Percentiles rank a stretch among this genome's conserved stretches.
phyloP scores from a whole-genome alignment of 306 rosid genomes.

The Luffa aegyptiaca region DNA sequence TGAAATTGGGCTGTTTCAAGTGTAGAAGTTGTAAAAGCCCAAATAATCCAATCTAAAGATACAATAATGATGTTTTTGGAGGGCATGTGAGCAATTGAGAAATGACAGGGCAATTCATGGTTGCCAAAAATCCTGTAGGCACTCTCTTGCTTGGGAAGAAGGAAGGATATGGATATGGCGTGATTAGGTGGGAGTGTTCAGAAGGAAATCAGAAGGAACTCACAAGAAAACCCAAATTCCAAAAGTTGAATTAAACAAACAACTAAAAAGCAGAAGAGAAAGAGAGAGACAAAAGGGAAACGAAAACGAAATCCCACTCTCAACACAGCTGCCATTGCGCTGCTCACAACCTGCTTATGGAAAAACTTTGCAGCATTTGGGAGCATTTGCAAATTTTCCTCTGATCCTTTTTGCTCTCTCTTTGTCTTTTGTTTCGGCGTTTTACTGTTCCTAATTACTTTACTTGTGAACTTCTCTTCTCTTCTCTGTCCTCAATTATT shows the following conservation, averaged over 20 bases:
- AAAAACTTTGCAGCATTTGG: constrained; percentile 1
- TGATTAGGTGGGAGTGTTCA: constrained; percentile 32
- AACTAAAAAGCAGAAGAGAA: neutral
- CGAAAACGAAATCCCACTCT: constrained; percentile 22
- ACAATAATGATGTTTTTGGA: neutral
- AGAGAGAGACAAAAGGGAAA: neutral
- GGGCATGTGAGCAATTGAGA: neutral
- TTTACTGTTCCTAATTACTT: constrained; percentile 5
- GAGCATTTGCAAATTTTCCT: constrained; percentile 10
- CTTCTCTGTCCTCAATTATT: constrained; percentile 18
- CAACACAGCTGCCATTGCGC: constrained; percentile 49
- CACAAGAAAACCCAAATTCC: constrained; percentile 28
- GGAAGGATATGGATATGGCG: constrained; percentile 25
- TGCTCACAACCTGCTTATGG: constrained; percentile 29
- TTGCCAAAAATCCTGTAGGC: neutral
- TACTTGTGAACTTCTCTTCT: neutral
- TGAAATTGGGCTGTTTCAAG: neutral
- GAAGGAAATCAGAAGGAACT: constrained; percentile 18
- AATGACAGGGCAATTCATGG: neutral
- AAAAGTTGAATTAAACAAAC: neutral
- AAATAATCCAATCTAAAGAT: neutral
- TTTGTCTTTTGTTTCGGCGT: constrained; percentile 30
- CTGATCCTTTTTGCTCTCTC: constrained; percentile 22
- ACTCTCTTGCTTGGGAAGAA: constrained; percentile 2
- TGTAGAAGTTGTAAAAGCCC: neutral